These are phyloP conservation scores for Aspergillus neoniger DNA, from an alignment of 2,329 filamentous ascomycete species.

Conservation along the genomic window DNA sequence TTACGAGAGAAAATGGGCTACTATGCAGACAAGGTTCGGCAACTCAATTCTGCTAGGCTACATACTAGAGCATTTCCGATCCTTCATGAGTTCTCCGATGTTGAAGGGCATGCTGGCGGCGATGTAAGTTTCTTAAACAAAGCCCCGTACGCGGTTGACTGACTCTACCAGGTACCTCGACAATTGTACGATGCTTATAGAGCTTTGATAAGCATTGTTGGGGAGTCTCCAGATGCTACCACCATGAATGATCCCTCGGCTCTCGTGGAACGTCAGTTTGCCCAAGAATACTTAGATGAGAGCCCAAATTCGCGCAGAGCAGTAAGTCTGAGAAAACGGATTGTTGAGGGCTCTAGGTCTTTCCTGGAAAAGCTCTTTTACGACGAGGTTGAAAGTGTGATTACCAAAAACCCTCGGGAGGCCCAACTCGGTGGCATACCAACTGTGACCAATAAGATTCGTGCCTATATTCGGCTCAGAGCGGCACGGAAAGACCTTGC, in stretches of 20 bases:
- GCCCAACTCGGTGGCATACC: conserved; percentile 88
- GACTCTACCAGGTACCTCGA: conserved; percentile 59
- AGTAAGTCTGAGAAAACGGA: conserved; percentile 71
- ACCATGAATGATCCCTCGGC: conserved; percentile 63
- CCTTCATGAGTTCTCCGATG: conserved; percentile 71
- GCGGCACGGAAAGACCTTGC: conserved; percentile 79
- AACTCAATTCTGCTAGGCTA: conserved; percentile 72
- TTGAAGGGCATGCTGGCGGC: conserved; percentile 70
- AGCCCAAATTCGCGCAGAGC: conserved; percentile 64
- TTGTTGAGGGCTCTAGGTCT: conserved; percentile 74
- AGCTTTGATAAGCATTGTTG: conserved; percentile 75
- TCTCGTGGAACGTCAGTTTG: conserved; percentile 74
- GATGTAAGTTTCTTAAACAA: conserved; percentile 48
- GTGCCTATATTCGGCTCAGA: conserved; percentile 84
- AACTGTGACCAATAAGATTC: conserved; percentile 84
- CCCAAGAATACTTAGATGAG: conserved; percentile 74
- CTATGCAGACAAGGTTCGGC: conserved; percentile 76
- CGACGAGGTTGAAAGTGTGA: conserved; percentile 71
- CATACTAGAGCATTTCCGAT: conserved; percentile 70
- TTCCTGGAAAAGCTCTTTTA: conserved; percentile 84
- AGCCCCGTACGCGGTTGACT: conserved; percentile 13
- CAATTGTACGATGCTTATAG: conserved; percentile 81
- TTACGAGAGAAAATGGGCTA: conserved; percentile 80
- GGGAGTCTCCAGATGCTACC: conserved; percentile 66
- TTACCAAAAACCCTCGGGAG: conserved; percentile 82